These are phyloP conservation scores for Monosporozyma yasuniensis DNA, from an alignment of 805 yeast species.

Conservation along the genomic window DNA sequence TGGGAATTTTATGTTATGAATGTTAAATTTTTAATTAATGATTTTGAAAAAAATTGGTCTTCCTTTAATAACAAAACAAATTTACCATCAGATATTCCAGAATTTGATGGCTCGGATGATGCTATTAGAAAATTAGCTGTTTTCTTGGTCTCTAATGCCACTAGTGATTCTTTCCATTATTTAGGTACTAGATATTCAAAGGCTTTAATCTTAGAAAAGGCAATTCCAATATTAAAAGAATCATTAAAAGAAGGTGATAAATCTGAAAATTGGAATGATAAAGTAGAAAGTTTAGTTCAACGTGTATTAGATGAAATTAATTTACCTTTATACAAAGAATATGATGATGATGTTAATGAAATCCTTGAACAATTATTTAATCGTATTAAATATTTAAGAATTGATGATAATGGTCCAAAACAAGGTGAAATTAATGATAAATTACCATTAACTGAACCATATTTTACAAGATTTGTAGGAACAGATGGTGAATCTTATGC, in stretches of 20 bases:
- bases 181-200: constrained; percentile 46
- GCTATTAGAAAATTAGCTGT: constrained; percentile 33
- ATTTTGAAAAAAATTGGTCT: constrained; percentile 34
- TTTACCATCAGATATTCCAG: constrained; percentile 31
- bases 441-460: constrained; percentile 71
- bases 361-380: constrained; percentile 64
- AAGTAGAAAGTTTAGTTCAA: constrained; percentile 31
- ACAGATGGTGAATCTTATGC: constrained; percentile 52
- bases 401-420: constrained; percentile 76
- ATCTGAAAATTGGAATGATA: constrained; percentile 28
- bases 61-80: constrained; percentile 9
- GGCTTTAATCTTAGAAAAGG: constrained; percentile 39
- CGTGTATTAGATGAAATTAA: constrained; percentile 70
- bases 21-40: constrained; percentile 35
- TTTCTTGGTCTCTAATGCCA: constrained; percentile 37
- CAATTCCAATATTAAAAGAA: constrained; percentile 44
- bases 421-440: constrained; percentile 53
- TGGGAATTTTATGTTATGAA: constrained; percentile 87
- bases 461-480: constrained; percentile 63
- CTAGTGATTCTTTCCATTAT: constrained; percentile 33
- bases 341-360: constrained; percentile 61
- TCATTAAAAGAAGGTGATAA: constrained; percentile 26
- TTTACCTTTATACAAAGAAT: constrained; percentile 56
- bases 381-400: constrained; percentile 64
- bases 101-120: constrained; percentile 21